phyloP scores from a whole-genome alignment of 1,284 basidiomycete genomes.

The Puccinia polysora region DNA sequence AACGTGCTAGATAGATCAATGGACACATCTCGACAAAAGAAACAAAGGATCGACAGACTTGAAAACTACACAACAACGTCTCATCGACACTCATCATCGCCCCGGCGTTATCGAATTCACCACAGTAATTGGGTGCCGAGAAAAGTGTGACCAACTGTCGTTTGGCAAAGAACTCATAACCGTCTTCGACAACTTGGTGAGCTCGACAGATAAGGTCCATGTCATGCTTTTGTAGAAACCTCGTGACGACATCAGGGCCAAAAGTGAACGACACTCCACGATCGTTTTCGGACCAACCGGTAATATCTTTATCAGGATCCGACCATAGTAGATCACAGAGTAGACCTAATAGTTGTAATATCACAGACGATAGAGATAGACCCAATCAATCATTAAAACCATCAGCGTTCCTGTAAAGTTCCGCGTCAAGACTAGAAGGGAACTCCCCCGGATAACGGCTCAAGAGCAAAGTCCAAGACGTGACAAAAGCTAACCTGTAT shows the following conservation, averaged over 20 bases:
- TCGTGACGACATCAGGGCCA: conserved; percentile 92
- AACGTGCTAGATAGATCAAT: neutral
- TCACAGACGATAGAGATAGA: conserved; percentile 20
- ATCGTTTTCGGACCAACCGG: conserved; percentile 99
- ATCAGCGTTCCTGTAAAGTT: conserved; percentile 5
- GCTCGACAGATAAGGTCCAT: conserved; percentile 99
- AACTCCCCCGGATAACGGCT: neutral
- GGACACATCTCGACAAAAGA: neutral
- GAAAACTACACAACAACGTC: conserved; percentile 95
- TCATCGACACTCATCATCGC: conserved; percentile 99
- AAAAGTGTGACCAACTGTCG: conserved; percentile 94
- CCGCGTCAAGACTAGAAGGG: conserved; percentile 23
- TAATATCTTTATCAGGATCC: conserved; percentile 98
- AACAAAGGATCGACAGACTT: conserved; percentile 66
- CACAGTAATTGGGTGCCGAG: conserved; percentile 96
- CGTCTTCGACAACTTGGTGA: conserved; percentile 98
- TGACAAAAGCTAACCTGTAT: conserved; percentile 65
- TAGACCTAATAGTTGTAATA: conserved; percentile 61
- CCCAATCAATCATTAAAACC: neutral
- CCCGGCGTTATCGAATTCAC: conserved; percentile 91
- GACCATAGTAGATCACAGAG: conserved; percentile 98
- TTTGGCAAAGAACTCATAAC: conserved; percentile 99
- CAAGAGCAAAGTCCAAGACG: neutral
- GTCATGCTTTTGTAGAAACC: conserved; percentile 98
- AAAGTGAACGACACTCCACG: conserved; percentile 98